A percentile compares a stretch with the other conserved stretches of the same genome.
These are phyloP conservation scores for Tylopilus sp. DNA, from an alignment of 1,284 basidiomycete genomes.

Conservation along the genomic window DNA sequence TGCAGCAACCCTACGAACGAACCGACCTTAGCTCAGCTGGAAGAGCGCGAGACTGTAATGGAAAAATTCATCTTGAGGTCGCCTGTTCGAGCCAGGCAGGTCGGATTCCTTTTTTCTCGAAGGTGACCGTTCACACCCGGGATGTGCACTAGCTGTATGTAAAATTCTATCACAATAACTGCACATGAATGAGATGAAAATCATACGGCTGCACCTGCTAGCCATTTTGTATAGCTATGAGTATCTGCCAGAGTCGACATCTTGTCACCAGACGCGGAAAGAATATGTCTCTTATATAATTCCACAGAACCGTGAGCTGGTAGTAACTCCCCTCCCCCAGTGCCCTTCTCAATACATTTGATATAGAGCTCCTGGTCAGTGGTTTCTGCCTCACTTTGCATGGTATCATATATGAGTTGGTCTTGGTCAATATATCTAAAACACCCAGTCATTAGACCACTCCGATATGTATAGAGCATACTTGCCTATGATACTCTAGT, in stretches of 20 bases:
- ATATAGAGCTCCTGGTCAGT: slow-evolving; percentile 59
- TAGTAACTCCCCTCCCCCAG: slow-evolving; percentile 19
- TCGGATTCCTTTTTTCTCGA: slow-evolving; percentile 39
- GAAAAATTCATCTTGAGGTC: slow-evolving; percentile 46
- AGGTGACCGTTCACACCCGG: too few relatives aligned
- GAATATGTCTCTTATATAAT: slow-evolving; percentile 24
- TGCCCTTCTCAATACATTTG: slow-evolving; percentile 47
- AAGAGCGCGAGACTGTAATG: slow-evolving; percentile 41
- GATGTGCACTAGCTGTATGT: too few relatives aligned
- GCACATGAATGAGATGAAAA: neutral
- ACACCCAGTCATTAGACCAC: slow-evolving; percentile 2
- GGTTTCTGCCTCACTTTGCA: slow-evolving; percentile 47
- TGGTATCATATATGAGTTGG: slow-evolving; percentile 60
- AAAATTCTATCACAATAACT: too few relatives aligned
- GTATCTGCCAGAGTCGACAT: slow-evolving; percentile 9
- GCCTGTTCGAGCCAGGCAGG: slow-evolving; percentile 60
- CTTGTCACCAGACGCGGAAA: slow-evolving; percentile 13
- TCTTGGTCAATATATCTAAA: slow-evolving; percentile 73
- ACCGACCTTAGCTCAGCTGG: slow-evolving; percentile 41
- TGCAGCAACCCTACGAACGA: accelerated
- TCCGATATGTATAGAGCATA: slow-evolving; percentile 1
- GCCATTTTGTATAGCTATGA: slow-evolving; percentile 27
- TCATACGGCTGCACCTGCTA: slow-evolving; percentile 13
- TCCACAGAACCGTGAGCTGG: slow-evolving; percentile 18
- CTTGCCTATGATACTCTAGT: slow-evolving; percentile 77